Conservation (phyloP, 208 protist species). For the Zelonia costaricensis region DNA sequence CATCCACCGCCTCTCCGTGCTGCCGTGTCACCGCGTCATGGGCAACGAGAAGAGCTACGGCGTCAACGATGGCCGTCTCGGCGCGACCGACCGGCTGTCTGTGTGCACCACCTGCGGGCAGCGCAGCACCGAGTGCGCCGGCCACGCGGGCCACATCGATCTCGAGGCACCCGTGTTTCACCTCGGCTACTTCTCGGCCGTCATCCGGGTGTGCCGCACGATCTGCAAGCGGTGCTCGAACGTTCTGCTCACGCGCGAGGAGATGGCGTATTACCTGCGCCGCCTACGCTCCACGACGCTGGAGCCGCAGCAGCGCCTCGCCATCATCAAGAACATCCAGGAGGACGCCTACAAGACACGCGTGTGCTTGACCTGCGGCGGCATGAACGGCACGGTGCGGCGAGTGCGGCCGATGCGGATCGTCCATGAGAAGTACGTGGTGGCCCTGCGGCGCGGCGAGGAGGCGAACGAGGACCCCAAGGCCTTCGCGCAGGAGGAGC, state of each 20-base stretch:
- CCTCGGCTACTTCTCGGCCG: constrained; percentile 95
- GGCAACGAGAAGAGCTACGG: constrained; percentile 68
- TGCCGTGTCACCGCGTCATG: constrained; percentile 79
- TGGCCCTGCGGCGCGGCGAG: constrained; percentile 71
- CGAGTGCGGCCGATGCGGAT: constrained; percentile 77
- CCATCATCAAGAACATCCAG: constrained; percentile 80
- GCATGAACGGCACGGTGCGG: constrained; percentile 92
- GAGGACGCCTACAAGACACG: constrained; percentile 89
- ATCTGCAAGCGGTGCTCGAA: constrained; percentile 98
- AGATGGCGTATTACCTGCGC: constrained; percentile 72
- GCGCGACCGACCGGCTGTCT: constrained; percentile 82
- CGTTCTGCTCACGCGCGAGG: constrained; percentile 88
- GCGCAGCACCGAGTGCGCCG: constrained; percentile 93
- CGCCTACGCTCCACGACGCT: constrained; percentile 36
- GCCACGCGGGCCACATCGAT: constrained; percentile 98
- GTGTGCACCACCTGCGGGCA: constrained; percentile 95
- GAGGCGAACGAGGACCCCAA: constrained; percentile 46
- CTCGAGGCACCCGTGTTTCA: constrained; percentile 99
- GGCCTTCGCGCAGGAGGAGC: constrained; percentile 36
- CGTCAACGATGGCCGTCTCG: constrained; percentile 92
- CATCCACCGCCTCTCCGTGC: constrained; percentile 82
- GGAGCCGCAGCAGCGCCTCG: constrained; percentile 67
- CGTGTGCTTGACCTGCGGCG: constrained; percentile 94
- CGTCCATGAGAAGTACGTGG: constrained; percentile 83
- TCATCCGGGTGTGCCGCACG: constrained; percentile 94